Evolutionary conservation across 176 grass and related monocot genomes (phyloP).

Genomic region (Musa acuminata): DNA sequence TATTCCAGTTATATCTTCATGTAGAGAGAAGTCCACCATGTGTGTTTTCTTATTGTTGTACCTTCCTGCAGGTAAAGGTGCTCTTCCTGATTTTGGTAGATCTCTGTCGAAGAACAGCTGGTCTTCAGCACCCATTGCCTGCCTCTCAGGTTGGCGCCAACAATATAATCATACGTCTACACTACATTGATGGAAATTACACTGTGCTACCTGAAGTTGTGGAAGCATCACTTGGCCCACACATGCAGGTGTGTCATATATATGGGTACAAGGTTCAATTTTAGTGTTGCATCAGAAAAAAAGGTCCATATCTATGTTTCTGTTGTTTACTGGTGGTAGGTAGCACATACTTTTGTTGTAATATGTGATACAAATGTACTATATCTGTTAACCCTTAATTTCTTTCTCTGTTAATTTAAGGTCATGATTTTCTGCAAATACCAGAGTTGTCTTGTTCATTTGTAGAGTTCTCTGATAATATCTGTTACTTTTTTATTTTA

Average conservation of each 20-base stretch:
- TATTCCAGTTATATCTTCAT: neutral
- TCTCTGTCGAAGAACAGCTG: conserved; percentile 83
- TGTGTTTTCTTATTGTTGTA: conserved; percentile 11
- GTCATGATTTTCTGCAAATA: neutral
- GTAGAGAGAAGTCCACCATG: too few species aligned
- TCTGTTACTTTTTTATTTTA: too few species aligned
- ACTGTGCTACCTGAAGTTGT: conserved; percentile 96
- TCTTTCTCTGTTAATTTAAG: neutral
- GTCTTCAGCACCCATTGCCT: conserved; percentile 75
- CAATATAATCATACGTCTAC: conserved; percentile 93
- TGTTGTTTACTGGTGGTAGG: neutral
- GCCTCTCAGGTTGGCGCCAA: conserved; percentile 79
- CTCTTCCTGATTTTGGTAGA: conserved; percentile 96
- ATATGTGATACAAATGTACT: neutral
- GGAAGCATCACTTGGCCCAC: conserved; percentile 89
- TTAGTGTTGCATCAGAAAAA: too few species aligned
- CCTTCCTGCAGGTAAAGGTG: conserved; percentile 63
- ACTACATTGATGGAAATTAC: conserved; percentile 97
- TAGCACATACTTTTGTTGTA: neutral
- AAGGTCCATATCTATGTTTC: neutral
- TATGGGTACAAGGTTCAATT: conserved; percentile 3
- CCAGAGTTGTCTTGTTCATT: too few species aligned
- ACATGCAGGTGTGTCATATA: conserved; percentile 76
- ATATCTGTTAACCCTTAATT: too few species aligned
- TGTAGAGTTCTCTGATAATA: too few species aligned